Percentiles rank a stretch among this genome's conserved stretches.
Conservation (phyloP, 768 basidiomycete genomes). For the Thelephora aurantiotincta region DNA sequence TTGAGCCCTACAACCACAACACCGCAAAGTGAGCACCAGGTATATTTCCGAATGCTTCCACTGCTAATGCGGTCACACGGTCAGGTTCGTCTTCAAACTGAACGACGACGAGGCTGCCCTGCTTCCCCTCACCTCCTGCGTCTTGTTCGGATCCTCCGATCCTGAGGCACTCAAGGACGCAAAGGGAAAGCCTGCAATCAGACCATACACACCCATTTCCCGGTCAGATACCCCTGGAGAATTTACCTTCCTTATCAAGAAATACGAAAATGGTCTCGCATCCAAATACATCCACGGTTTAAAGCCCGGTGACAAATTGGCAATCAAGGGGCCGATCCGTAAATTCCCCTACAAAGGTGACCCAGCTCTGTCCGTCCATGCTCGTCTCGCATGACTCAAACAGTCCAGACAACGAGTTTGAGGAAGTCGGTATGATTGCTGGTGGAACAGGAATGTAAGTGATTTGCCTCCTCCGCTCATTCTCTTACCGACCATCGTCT, state of each 20-base stretch:
- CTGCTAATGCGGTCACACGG: not conserved
- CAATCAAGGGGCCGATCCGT: constrained; percentile 81
- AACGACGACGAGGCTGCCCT: constrained; percentile 67
- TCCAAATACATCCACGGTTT: constrained; percentile 74
- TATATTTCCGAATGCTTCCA: no score
- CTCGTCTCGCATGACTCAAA: not conserved
- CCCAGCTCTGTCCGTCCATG: constrained; percentile 4
- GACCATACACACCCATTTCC: constrained; percentile 92
- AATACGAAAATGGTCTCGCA: constrained; percentile 68
- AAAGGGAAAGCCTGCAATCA: constrained; percentile 78
- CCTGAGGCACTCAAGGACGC: constrained; percentile 47
- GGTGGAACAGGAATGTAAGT: constrained; percentile 88
- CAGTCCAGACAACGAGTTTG: constrained; percentile 58
- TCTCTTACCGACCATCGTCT: not conserved
- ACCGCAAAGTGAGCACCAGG: constrained; percentile 45
- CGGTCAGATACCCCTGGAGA: constrained; percentile 61
- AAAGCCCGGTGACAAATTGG: constrained; percentile 69
- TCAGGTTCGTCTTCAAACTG: constrained; percentile 67
- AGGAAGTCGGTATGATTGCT: constrained; percentile 78
- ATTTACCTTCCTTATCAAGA: constrained; percentile 73
- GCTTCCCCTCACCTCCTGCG: constrained; percentile 64
- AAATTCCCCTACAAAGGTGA: constrained; percentile 81
- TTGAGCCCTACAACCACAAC: constrained; percentile 90
- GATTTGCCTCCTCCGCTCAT: not conserved
- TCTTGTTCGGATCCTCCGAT: constrained; percentile 65